These are phyloP conservation scores for Borealophlyctis nickersoniae DNA, from an alignment of 192 early-diverging fungal genomes.

Conservation along the genomic window DNA sequence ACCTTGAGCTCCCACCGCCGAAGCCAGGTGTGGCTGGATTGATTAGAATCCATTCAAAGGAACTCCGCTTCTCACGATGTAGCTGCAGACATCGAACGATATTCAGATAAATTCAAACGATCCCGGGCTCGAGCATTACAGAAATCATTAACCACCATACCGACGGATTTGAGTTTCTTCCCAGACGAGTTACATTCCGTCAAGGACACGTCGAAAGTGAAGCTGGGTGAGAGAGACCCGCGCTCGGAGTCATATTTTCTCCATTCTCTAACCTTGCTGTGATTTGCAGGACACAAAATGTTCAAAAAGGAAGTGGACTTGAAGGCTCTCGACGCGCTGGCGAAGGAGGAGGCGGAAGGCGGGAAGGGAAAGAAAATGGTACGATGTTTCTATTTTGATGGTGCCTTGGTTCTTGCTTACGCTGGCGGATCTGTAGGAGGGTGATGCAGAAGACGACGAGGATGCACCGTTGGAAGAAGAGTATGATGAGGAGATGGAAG, in stretches of 20 bases:
- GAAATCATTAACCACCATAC: constrained; percentile 10
- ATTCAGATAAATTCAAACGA: constrained; percentile 17
- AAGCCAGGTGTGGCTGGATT: constrained; percentile 15
- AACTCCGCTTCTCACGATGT: not conserved
- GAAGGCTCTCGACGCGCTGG: constrained; percentile 14
- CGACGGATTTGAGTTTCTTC: constrained; percentile 20
- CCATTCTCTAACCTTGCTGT: not conserved
- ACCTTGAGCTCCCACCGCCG: constrained; percentile 21
- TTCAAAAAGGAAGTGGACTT: constrained; percentile 14
- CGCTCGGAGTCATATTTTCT: not conserved
- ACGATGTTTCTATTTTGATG: not conserved
- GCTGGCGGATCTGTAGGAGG: not conserved
- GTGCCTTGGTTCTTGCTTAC: not conserved
- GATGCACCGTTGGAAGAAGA: constrained; percentile 19
- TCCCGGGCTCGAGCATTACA: not conserved
- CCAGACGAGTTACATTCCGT: constrained; percentile 23
- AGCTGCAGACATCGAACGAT: constrained; percentile 18
- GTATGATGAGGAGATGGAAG: constrained; percentile 20
- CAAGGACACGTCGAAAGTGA: constrained; percentile 12
- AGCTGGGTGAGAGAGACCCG: not conserved
- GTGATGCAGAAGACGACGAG: constrained; percentile 15
- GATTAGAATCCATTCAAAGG: constrained; percentile 5
- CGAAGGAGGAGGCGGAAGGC: constrained; percentile 5
- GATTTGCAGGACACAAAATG: constrained; percentile 2
- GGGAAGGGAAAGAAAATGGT: not conserved